These are phyloP conservation scores for Keithomyces neogunnii DNA, from an alignment of 2,329 filamentous ascomycete genomes.

Conservation along the genomic window DNA sequence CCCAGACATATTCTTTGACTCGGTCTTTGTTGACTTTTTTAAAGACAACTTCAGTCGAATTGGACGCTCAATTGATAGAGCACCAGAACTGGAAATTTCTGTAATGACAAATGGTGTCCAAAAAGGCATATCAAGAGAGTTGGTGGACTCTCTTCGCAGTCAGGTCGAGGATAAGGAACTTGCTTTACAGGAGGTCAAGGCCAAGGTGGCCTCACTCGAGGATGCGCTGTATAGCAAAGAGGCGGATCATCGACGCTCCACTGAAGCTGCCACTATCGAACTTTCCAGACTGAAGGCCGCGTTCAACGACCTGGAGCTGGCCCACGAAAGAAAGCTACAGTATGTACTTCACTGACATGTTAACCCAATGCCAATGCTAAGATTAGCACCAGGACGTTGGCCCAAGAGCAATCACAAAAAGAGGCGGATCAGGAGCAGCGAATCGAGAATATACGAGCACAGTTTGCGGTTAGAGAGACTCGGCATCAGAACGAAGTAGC, in stretches of 20 bases:
- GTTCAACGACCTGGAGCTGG: constrained; percentile 14
- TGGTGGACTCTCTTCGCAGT: constrained; percentile 75
- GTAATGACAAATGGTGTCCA: constrained; percentile 71
- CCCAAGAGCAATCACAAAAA: constrained; percentile 17
- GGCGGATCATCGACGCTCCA: constrained; percentile 59
- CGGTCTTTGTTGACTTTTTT: constrained; percentile 82
- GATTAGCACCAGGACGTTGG: background rate
- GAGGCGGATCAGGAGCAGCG: constrained; percentile 16
- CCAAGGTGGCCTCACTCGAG: constrained; percentile 37
- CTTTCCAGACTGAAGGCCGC: constrained; percentile 21
- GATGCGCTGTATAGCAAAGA: constrained; percentile 62
- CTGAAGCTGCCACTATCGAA: constrained; percentile 38
- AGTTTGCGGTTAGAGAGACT: constrained; percentile 14
- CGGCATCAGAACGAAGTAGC: constrained; percentile 29
- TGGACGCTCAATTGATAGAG: constrained; percentile 76
- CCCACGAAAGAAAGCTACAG: constrained; percentile 40
- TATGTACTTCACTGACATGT: constrained; percentile 22
- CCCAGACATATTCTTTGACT: constrained; percentile 79
- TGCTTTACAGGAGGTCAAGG: constrained; percentile 37
- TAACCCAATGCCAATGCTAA: background rate
- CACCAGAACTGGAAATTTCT: constrained; percentile 80
- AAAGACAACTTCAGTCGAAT: constrained; percentile 93
- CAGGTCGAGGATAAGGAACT: constrained; percentile 67
- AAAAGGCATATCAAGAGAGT: constrained; percentile 85
- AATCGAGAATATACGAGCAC: constrained; percentile 9